Base-by-base conservation (phyloP, 2,329 filamentous ascomycete species). In the Fusarium goolgardi region DNA sequence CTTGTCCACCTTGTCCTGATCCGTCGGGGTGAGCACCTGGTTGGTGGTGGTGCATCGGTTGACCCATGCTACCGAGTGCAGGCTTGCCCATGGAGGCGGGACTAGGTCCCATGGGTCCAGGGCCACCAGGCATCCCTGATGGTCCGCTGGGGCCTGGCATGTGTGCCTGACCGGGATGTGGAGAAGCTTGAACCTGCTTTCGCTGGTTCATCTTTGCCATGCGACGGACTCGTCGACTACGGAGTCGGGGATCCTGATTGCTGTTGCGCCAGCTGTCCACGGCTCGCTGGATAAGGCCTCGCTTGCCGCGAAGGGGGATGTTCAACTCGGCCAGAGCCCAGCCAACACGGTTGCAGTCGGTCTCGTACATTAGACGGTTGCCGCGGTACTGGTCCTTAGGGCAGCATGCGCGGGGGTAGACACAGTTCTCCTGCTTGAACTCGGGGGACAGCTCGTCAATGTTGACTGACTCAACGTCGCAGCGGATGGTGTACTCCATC, bases 181-280 rank as follows among this genome's bases (percentile, higher is more conserved):
- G 81, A 70, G 85, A 84, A 68, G 84, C 80, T 73, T 86, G 86
- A 70, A 90, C 87, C 49, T 88, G 85, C 81, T 96, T 95, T 77
- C 95, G 89, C 75, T 88, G 94, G 81, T 90, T 96, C 81, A 97
- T 93, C 85, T 99, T 99, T 57, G 94, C 94, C 92, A 97, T 96
- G 70, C 96, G 89, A 71, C 96, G 90, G 59, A 99, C 96, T 73
- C 96, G 87, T 78, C 96, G 87, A 80, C 95, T 98, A 77, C 96
- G 89, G 76, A 98, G 84, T 71, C 94, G 88, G 50, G 93, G 93
- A 75, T 99, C 96, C 81, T 97, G 94, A 81, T 98, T 98, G 86
- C 95, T 98, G 83, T 99, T 99, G 67, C 96, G 88, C 96, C 96
- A 98, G 82, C 94, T 97, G 80, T 99, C 96, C 44, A 99, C 96